Evolutionary conservation across 1,284 basidiomycete species (phyloP), one percentile per base, ranked within the genome.

Genomic region (Lentinus polychrous): DNA sequence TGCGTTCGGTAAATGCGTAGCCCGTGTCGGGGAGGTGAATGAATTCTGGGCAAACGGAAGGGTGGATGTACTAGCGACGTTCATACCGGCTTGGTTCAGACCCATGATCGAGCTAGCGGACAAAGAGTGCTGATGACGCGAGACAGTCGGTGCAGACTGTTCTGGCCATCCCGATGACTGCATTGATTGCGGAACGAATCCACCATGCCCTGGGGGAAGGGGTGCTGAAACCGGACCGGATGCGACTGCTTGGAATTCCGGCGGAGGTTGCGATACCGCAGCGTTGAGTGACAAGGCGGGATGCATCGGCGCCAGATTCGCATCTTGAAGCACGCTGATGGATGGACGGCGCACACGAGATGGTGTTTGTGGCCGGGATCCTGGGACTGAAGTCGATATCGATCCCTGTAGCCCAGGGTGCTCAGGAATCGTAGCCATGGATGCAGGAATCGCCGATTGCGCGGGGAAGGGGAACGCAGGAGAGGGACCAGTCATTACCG

Each of bases 331-430:
- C 46, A 57, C 57, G 51, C 46, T 63, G 34, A 57, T 27, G 36
- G 61, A 61, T 57, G 56, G 53, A 41, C 50, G 63, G 1, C 64
- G 41, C 11, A 68, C 37, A 5, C 68, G 68, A 14, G 64, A 60
- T 14, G 74, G 73, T 50, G 71, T 75, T 0, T 64, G 57, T 3
- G 75, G 73, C 6, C 71, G 69, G 1, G 75, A 70, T n/a, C 52
- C 54, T 5, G 74, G 60, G 22, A 67, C 61, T 12, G 66, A 57
- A 14, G 65, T 54, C 1, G 60, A 55, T 36, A 66, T 58, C 18
- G 67, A 51, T 31, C 66, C 42, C 33, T 59, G 56, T 31, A 59
- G 52, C n/a, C 58, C 23, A 15, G 49, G 36, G 37, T 60, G 42
- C 44, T 65, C 60, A 17, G 55, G 43, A 22, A 59, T 56, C 2